Evolutionary conservation across 768 basidiomycete species (phyloP).

Genomic region (Russula compacta): DNA sequence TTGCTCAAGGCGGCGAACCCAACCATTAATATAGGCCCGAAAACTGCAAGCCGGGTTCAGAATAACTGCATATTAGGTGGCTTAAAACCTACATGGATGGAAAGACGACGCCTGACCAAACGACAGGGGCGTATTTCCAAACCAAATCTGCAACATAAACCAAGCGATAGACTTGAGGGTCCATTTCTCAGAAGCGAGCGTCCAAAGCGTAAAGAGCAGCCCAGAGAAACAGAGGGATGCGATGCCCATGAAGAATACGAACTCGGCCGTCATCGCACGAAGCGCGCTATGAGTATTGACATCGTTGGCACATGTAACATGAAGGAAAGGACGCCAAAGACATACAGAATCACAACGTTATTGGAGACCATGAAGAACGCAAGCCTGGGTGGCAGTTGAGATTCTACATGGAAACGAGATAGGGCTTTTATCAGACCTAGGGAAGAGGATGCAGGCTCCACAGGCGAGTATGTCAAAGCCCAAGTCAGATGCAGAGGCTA

Average conservation of each 20-base stretch:
- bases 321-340: not conserved
- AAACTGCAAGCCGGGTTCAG: conserved; percentile 29
- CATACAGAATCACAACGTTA: conserved; percentile 71
- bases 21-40: conserved; percentile 75
- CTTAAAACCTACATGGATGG: conserved; percentile 27
- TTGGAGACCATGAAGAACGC: conserved; percentile 77
- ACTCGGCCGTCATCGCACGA: conserved; percentile 75
- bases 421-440: conserved; percentile 40
- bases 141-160: conserved; percentile 85
- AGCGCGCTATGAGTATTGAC: conserved; percentile 42
- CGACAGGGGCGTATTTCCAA: conserved; percentile 62
- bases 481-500: conserved; percentile 38
- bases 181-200: conserved; percentile 37
- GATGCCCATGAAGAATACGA: conserved; percentile 69
- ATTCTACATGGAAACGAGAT: not conserved
- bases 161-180: conserved; percentile 53
- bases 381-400: conserved; percentile 33
- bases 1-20: conserved; percentile 70
- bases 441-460: conserved; percentile 78
- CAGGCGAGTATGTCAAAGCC: conserved; percentile 82
- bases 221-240: conserved; percentile 79
- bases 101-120: conserved; percentile 35
- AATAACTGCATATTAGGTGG: not conserved
- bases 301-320: not conserved
- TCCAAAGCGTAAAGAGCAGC: conserved; percentile 47